Evolutionary conservation across 139 green algal species (phyloP).

Genomic region (Ulvella scutata): DNA sequence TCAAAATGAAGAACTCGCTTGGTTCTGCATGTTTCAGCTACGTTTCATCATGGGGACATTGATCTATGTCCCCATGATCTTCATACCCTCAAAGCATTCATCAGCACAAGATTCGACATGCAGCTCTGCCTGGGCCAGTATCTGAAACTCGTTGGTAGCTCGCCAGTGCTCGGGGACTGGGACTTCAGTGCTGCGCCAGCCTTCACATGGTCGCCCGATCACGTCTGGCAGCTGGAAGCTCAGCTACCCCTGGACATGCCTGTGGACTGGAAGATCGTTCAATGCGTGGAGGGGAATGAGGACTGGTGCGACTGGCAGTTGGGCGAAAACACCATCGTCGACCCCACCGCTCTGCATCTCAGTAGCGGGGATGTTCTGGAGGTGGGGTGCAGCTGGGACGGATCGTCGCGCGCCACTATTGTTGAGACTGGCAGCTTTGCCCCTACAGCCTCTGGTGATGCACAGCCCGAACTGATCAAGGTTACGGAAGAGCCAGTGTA

Average conservation of each 20-base stretch:
- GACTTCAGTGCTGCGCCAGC: background rate
- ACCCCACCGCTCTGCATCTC: background rate
- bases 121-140: background rate
- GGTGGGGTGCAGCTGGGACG: background rate
- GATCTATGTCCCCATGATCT: no score
- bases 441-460: background rate
- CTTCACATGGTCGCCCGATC: background rate
- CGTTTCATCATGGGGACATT: no score
- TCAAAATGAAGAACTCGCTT: no score
- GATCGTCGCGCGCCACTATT: background rate
- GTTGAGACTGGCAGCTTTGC: background rate
- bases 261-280: background rate
- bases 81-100: no score
- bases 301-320: slow-evolving; percentile 3
- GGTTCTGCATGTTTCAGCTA: no score
- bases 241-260: background rate
- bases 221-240: background rate
- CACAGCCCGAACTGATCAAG: background rate
- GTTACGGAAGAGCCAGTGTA: background rate
- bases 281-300: background rate
- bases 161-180: background rate
- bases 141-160: background rate
- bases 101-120: no score
- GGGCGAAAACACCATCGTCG: background rate
- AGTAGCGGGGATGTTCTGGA: background rate